Evolutionary conservation across 2,329 filamentous ascomycete genomes (phyloP).

Genomic region (Trichoderma sp.): DNA sequence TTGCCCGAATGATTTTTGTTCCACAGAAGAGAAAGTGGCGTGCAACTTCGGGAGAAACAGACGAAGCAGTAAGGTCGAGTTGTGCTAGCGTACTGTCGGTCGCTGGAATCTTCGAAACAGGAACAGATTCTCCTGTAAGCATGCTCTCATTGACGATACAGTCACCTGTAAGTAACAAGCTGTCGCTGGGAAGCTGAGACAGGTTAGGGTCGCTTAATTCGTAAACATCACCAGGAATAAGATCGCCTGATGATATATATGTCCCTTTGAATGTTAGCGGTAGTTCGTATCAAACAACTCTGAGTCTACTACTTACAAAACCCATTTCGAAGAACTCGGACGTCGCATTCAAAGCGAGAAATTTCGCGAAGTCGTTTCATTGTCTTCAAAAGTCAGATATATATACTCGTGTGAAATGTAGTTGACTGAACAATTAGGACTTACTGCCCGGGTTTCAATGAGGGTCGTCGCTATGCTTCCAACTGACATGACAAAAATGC

Average conservation of each 20-base stretch:
- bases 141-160: conserved; percentile 99
- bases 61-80: conserved; percentile 76
- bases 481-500: conserved; percentile 92
- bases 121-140: conserved; percentile 96
- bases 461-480: conserved; percentile 89
- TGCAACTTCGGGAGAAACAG: conserved; percentile 78
- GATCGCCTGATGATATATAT: conserved; percentile 77
- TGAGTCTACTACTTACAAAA: conserved; percentile 64
- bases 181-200: conserved; percentile 86
- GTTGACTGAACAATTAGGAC: conserved; percentile 28
- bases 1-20: conserved; percentile 89
- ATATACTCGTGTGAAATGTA: not conserved
- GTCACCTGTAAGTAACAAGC: conserved; percentile 85
- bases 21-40: conserved; percentile 92
- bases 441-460: conserved; percentile 79
- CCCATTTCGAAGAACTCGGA: conserved; percentile 86
- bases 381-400: conserved; percentile 51
- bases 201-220: conserved; percentile 93
- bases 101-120: conserved; percentile 86
- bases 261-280: conserved; percentile 52
- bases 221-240: conserved; percentile 94
- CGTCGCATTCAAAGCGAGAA: conserved; percentile 91
- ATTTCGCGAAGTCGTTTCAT: conserved; percentile 90
- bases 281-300: not conserved
- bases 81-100: conserved; percentile 74